A percentile compares a stretch with the other conserved stretches of the same genome.
Evolutionary conservation across 2,329 filamentous ascomycete species (phyloP).

Genomic region (Arthrobotrys musiformis): DNA sequence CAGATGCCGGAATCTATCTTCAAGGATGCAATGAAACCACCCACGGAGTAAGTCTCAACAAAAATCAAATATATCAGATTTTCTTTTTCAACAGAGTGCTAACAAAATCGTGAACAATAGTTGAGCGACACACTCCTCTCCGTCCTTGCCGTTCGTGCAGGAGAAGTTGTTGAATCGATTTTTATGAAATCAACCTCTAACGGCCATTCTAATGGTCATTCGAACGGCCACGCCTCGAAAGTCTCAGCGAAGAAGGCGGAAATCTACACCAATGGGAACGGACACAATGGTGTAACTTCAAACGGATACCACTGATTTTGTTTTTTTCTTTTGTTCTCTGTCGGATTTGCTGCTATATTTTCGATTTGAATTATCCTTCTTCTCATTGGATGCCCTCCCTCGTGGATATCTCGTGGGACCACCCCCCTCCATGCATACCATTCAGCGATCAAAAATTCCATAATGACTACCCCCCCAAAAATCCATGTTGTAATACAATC

Average conservation of each 20-base stretch:
- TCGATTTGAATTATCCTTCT: slow-evolving; percentile 12
- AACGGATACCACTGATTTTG: slow-evolving; percentile 54
- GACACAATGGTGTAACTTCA: slow-evolving; percentile 30
- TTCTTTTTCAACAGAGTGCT: neutral
- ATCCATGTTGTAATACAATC: slow-evolving; percentile 41
- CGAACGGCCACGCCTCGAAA: slow-evolving; percentile 35
- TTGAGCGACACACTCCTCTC: slow-evolving; percentile 84
- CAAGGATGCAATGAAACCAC: slow-evolving; percentile 94
- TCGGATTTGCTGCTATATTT: slow-evolving; percentile 3
- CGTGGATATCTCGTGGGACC: neutral
- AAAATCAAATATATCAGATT: slow-evolving; percentile 3
- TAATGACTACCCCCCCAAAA: neutral
- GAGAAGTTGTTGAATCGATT: slow-evolving; percentile 80
- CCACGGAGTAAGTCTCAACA: slow-evolving; percentile 77
- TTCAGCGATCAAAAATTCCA: slow-evolving; percentile 34
- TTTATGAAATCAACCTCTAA: slow-evolving; percentile 64
- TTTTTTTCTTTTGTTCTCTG: slow-evolving; percentile 10
- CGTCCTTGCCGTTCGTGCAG: slow-evolving; percentile 78
- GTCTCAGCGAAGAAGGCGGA: slow-evolving; percentile 33
- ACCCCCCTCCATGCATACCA: slow-evolving; percentile 30
- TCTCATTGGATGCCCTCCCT: neutral
- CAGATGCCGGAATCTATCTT: slow-evolving; percentile 83
- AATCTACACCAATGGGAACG: slow-evolving; percentile 35
- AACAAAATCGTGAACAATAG: slow-evolving; percentile 62
- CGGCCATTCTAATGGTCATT: slow-evolving; percentile 24